These are phyloP conservation scores for Aspergillus pseudonomiae DNA, from an alignment of 2,329 filamentous ascomycete genomes.

Conservation along the genomic window DNA sequence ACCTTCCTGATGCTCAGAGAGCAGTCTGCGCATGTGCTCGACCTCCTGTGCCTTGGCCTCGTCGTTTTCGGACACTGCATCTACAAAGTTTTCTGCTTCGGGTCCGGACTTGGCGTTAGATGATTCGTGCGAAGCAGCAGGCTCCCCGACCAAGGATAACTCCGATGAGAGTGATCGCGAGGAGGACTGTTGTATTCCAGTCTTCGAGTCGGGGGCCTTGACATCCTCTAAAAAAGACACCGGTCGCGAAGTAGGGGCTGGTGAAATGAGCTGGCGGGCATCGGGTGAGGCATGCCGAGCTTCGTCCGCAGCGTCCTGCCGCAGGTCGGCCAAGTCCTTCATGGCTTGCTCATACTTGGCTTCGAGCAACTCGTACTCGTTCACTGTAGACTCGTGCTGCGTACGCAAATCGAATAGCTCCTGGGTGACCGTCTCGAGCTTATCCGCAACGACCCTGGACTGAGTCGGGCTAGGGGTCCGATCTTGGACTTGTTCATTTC, in stretches of 20 bases:
- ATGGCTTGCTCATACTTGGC: slow-evolving; percentile 90
- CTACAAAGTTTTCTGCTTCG: slow-evolving; percentile 29
- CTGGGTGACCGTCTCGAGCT: slow-evolving; percentile 86
- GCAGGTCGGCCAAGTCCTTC: slow-evolving; percentile 75
- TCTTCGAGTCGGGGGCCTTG: slow-evolving; percentile 71
- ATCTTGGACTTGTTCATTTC: slow-evolving; percentile 34
- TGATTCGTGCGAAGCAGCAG: slow-evolving; percentile 65
- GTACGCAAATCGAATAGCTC: slow-evolving; percentile 88
- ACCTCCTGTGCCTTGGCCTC: slow-evolving; percentile 66
- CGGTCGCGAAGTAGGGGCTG: slow-evolving; percentile 56
- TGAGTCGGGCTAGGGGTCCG: slow-evolving; percentile 72
- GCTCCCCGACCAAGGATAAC: slow-evolving; percentile 83
- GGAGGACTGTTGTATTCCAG: slow-evolving; percentile 70
- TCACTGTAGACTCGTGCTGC: slow-evolving; percentile 82
- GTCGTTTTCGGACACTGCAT: slow-evolving; percentile 34
- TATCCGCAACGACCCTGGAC: slow-evolving; percentile 83
- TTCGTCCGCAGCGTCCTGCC: slow-evolving; percentile 81
- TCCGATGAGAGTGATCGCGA: slow-evolving; percentile 94
- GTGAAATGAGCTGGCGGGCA: slow-evolving; percentile 46
- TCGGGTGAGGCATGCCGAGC: slow-evolving; percentile 60
- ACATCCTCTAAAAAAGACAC: slow-evolving; percentile 83
- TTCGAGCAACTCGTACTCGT: slow-evolving; percentile 78
- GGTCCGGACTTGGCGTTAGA: slow-evolving; percentile 59
- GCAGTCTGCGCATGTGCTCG: slow-evolving; percentile 68
- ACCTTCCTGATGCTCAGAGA: slow-evolving; percentile 75